Evolutionary conservation across 2,329 filamentous ascomycete genomes (phyloP), one percentile per base, ranked within the genome.

Genomic region (Microdochium paspali): DNA sequence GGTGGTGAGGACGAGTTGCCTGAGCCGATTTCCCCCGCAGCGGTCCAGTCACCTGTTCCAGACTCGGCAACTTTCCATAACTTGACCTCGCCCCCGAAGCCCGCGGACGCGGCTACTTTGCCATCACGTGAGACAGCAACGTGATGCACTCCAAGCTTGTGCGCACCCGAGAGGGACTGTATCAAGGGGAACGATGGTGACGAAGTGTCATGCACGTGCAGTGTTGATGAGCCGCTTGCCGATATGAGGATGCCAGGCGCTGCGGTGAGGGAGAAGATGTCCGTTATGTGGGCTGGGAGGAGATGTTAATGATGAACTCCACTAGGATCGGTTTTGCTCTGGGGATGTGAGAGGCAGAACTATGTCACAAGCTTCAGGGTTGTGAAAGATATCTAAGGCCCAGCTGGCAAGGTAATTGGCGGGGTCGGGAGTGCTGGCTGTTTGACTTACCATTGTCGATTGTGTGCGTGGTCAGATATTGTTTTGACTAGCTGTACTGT

Each of bases 381-480:
- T 7, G 7, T 28, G 26, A 7, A 28, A 28, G 7, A 13, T 28
- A 28, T 28, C 26, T 7, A 28, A 28, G 7, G 26, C 26, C 7
- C 26, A 28, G 31, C n/a, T n/a, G n/a, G n/a, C n/a, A n/a, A n/a
- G n/a, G 35, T 21, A 30, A 15, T 21, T 40, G 35, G 31, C n/a
- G 35, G 35, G 10, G 15, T 40, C 18, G 35, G 5, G 7, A 20
- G 10, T 20, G 15, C 6, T 40, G 18, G 15, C 6, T 40, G 15
- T 18, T 3, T 20, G 35, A 40, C 72, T 64, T 65, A 88, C 88
- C 90, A 72, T 90, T 80, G 64, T 95, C 87, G 65, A 95, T 80
- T 40, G 90, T 91, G 66, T 95, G 88, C 56, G 86, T 85, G 60
- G 91, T 94, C 53, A 98, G 79, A 66, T 96, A 98, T 84, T 97